Evolutionary conservation across 1,139 yeast species (phyloP).

Genomic region (Geotrichum klebahnii): DNA sequence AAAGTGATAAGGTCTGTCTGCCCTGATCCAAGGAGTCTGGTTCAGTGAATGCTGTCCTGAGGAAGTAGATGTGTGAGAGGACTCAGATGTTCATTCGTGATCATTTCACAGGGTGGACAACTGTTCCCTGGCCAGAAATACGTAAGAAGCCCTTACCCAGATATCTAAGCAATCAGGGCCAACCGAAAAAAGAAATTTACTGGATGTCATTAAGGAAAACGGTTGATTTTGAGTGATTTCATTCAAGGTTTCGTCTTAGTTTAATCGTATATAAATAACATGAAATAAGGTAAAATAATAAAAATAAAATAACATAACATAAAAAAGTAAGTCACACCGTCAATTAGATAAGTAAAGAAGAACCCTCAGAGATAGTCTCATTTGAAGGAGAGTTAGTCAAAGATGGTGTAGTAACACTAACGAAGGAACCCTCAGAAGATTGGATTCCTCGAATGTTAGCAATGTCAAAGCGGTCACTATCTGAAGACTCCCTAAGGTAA

Average conservation of each 20-base stretch:
- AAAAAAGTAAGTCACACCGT: no score
- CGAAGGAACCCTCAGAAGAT: neutral
- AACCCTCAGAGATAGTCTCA: slow-evolving; percentile 20
- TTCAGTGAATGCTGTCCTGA: no score
- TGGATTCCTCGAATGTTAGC: slow-evolving; percentile 1
- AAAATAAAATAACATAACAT: neutral
- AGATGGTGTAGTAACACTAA: slow-evolving; percentile 10
- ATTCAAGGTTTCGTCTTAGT: neutral
- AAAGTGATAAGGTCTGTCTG: no score
- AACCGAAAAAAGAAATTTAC: neutral
- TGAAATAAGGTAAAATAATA: neutral
- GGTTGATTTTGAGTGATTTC: no score
- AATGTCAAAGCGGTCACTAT: neutral
- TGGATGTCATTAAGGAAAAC: no score
- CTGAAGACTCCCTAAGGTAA: slow-evolving; percentile 1
- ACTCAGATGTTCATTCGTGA: no score
- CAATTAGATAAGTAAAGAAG: slow-evolving; percentile 8
- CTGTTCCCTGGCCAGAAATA: neutral
- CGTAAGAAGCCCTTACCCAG: slow-evolving; percentile 10
- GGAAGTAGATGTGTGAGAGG: no score
- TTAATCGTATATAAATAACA: slow-evolving; percentile 1
- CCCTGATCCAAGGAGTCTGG: no score
- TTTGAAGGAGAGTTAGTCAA: slow-evolving; percentile 16
- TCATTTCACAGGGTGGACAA: no score
- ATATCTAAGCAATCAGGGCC: neutral